Base-by-base conservation (phyloP, 2,329 filamentous ascomycete species). In the Penicillium sp. region DNA sequence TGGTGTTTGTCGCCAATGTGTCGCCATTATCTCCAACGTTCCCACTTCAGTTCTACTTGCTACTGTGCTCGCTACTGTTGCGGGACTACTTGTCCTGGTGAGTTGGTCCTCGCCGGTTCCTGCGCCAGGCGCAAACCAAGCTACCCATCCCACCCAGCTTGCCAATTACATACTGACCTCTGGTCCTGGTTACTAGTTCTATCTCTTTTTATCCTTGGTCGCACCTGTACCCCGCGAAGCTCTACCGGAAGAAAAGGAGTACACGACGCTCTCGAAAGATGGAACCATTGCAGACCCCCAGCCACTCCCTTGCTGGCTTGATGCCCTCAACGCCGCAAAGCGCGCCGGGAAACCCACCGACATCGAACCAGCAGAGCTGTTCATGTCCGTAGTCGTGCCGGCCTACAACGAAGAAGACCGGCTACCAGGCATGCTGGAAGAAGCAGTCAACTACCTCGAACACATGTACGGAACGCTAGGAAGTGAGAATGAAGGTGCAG, bases 321-420 rank as follows among this genome's bases (percentile, higher is more conserved):
- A 96, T 67, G 76, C 77, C 65, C 85, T 84, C 79, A 77, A 83
- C 26, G 77, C 76, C 40, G 80, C 80, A 67, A 80, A 78, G 63
- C 78, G 74, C 56, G 55, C 52, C 36, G 49, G 60, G 59, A 59
- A 70, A 52, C 62, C 70, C 52, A 64, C 68, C 16, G 71, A 70
- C 36, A 85, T 94, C 44, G 85, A 89, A 54, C 77, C 84, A 1
- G 80, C 89, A 11, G 83, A 90, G 52, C 71, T 96, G n/a, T 86
- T 86, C 65, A 82, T 98, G 75, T 93, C 87, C 44, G 83, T 97
- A 6, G 89, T 98, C 0, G 85, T 98, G 35, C 93, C 93, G 0
- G 93, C 93, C 8, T 98, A 89, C 77, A 98, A 98, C 58, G 93
- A 98, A 64, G 85, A 91, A 65, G 78, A 86, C 48, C 83, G 93